These are phyloP conservation scores for Xylaria sp. DNA, from an alignment of 2,329 filamentous ascomycete species.

Conservation along the genomic window DNA sequence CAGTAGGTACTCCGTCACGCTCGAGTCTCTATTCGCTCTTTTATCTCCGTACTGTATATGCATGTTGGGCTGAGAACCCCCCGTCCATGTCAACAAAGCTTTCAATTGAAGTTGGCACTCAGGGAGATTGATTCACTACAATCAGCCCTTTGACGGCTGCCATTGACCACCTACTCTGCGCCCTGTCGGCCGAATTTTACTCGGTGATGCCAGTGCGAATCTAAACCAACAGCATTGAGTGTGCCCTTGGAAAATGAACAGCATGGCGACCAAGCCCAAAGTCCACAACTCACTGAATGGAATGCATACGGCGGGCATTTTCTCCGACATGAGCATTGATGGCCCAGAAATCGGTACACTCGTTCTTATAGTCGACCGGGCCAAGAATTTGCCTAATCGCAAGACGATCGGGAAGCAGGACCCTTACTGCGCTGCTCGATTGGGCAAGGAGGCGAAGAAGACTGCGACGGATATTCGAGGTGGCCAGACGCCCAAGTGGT, in stretches of 20 bases:
- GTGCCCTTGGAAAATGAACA: constrained; percentile 30
- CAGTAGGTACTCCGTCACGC: background rate
- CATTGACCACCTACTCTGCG: constrained; percentile 15
- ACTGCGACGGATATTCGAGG: constrained; percentile 93
- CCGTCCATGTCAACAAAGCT: constrained; percentile 24
- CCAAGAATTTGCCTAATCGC: constrained; percentile 95
- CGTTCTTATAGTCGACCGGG: constrained; percentile 90
- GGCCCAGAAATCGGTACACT: constrained; percentile 93
- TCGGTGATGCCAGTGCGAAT: constrained; percentile 22
- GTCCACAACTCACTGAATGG: constrained; percentile 63
- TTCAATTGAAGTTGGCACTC: constrained; percentile 2
- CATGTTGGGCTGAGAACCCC: background rate
- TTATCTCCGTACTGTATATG: background rate
- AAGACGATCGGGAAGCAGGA: constrained; percentile 99
- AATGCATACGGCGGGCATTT: constrained; percentile 90
- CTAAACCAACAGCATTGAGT: background rate
- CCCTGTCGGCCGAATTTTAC: constrained; percentile 11
- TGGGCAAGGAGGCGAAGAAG: constrained; percentile 98
- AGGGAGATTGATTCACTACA: background rate
- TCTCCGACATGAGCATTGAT: constrained; percentile 91
- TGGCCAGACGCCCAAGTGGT: constrained; percentile 97
- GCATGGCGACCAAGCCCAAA: constrained; percentile 66
- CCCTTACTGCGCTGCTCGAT: constrained; percentile 90
- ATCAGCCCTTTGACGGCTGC: background rate
- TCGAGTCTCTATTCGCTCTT: constrained; percentile 11